Percentiles rank a stretch among this genome's conserved stretches.
These are phyloP conservation scores for Firmiana major DNA, from an alignment of 345 rosid species.

Conservation along the genomic window DNA sequence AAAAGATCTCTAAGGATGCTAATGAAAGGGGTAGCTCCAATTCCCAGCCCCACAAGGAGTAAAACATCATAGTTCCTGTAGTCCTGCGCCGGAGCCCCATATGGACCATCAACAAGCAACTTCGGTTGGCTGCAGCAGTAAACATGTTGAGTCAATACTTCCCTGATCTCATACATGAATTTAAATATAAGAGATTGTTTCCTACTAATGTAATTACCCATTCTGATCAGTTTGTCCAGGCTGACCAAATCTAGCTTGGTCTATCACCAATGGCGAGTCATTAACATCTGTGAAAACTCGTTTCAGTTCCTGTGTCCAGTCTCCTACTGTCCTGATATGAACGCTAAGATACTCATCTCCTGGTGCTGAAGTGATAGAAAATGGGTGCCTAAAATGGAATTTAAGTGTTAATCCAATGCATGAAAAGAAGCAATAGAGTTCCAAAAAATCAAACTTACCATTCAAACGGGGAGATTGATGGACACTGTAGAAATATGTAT, in stretches of 20 bases:
- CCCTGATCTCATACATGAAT: neutral
- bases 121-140: conserved; percentile 60
- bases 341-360: conserved; percentile 82
- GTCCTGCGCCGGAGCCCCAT: conserved; percentile 98
- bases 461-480: conserved; percentile 73
- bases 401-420: neutral
- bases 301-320: conserved; percentile 88
- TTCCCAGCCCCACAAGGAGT: conserved; percentile 93
- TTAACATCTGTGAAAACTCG: conserved; percentile 53
- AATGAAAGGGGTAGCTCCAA: conserved; percentile 95
- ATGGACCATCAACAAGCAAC: conserved; percentile 82
- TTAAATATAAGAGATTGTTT: neutral
- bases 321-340: conserved; percentile 87
- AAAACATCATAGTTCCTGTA: conserved; percentile 82
- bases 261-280: conserved; percentile 51
- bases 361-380: conserved; percentile 93
- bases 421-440: neutral
- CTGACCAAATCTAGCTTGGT: conserved; percentile 55
- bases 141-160: neutral
- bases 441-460: conserved; percentile 45
- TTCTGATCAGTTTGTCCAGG: conserved; percentile 31
- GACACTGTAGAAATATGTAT: conserved; percentile 88
- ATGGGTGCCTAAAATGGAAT: conserved; percentile 67
- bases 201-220: conserved; percentile 36
- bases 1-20: conserved; percentile 89